Conservation (phyloP, 805 yeast genomes). For the Monosporozyma solicola region DNA sequence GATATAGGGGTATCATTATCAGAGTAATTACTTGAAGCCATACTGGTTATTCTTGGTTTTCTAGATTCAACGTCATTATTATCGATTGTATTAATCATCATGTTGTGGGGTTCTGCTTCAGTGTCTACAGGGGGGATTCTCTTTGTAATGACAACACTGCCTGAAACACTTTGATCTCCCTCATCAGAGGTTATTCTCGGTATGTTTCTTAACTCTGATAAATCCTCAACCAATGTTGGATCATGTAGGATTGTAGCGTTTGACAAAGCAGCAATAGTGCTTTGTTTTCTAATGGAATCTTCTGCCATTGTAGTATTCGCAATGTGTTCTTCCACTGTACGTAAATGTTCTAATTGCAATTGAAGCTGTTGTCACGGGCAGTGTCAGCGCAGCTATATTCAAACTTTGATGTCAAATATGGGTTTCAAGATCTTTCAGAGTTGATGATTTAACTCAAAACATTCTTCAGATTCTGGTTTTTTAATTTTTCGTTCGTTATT, state of each 20-base stretch:
- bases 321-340: background rate
- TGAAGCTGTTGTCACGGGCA: background rate
- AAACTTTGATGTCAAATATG: background rate
- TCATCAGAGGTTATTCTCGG: slow-evolving; percentile 8
- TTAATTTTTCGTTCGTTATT: background rate
- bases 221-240: slow-evolving; percentile 26
- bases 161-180: slow-evolving; percentile 17
- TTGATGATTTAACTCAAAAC: background rate
- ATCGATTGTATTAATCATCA: background rate
- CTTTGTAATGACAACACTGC: slow-evolving; percentile 24
- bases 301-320: slow-evolving; percentile 3
- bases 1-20: background rate
- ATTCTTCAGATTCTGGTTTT: background rate
- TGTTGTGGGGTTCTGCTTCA: background rate
- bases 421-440: background rate
- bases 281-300: background rate
- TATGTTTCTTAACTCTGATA: slow-evolving; percentile 17
- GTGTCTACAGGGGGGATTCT: background rate
- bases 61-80: background rate
- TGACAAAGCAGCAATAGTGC: slow-evolving; percentile 8
- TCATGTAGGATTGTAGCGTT: slow-evolving; percentile 17
- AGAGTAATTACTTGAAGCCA: slow-evolving; percentile 11
- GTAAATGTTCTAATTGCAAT: background rate
- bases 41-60: slow-evolving; percentile 8
- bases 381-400: background rate